Conservation (phyloP, 129 eudicot genomes). For the Deinandra increscens region DNA sequence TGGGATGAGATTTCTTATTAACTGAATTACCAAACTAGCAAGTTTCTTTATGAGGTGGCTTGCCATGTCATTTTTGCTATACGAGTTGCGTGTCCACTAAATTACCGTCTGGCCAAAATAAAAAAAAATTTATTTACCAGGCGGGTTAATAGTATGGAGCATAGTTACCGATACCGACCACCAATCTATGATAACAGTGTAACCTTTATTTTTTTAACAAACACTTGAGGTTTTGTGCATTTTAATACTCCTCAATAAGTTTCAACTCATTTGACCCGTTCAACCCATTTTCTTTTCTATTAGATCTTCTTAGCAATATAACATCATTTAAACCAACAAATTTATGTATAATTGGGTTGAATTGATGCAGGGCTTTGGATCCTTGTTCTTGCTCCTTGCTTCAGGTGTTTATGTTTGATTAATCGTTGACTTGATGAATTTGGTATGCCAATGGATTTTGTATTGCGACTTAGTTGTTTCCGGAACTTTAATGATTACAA, state of each 20-base stretch:
- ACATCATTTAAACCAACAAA: not conserved
- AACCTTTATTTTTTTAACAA: not conserved
- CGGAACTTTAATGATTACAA: not conserved
- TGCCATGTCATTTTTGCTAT: not conserved
- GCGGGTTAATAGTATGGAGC: not conserved
- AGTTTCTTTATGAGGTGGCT: not conserved
- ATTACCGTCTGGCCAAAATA: not conserved
- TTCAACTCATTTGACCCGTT: not conserved
- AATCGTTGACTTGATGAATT: conserved; percentile 10
- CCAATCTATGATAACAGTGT: not conserved
- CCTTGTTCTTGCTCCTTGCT: conserved; percentile 92
- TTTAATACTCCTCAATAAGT: not conserved
- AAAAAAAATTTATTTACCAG: not conserved
- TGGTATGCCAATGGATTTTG: conserved; percentile 24
- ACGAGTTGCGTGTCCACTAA: not conserved
- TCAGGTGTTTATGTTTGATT: conserved; percentile 87
- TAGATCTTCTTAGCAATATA: not conserved
- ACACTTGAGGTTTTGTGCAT: not conserved
- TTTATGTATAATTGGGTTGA: conserved; percentile 4
- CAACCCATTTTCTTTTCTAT: not conserved
- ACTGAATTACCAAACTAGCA: no score
- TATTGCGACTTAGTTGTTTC: conserved; percentile 16
- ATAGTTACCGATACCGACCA: not conserved
- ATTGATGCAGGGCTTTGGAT: conserved; percentile 88
- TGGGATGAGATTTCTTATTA: no score